Conservation (phyloP, 768 basidiomycete species). For the Chiua virens region DNA sequence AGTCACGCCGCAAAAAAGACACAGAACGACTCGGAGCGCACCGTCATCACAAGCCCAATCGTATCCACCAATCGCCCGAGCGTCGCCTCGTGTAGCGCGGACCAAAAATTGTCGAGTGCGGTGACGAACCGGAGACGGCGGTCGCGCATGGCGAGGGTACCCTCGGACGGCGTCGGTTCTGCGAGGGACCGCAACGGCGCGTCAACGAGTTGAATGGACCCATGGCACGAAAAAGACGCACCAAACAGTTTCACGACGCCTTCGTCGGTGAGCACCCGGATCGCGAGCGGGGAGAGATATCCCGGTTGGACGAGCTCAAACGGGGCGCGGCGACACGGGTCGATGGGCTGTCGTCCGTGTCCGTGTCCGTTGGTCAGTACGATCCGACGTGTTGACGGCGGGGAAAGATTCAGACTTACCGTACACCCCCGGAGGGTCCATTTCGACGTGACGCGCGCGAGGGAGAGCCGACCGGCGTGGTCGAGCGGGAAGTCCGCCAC, state of each 20-base stretch:
- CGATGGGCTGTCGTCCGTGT: conserved; percentile 23
- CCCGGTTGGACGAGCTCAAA: conserved; percentile 24
- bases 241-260: conserved; percentile 31
- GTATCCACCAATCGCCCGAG: conserved; percentile 24
- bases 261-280: conserved; percentile 26
- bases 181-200: too few species aligned
- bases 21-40: not conserved
- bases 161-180: conserved; percentile 31
- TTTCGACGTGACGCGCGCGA: conserved; percentile 15
- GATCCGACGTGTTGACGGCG: too few species aligned
- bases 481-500: conserved; percentile 29
- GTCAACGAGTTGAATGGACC: not conserved
- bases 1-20: not conserved
- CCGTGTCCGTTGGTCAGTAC: too few species aligned
- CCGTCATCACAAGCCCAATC: conserved; percentile 20
- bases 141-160: conserved; percentile 20
- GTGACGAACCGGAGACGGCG: conserved; percentile 26
- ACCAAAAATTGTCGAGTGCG: conserved; percentile 14
- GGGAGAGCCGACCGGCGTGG: conserved; percentile 16
- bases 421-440: conserved; percentile 27
- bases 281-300: conserved; percentile 27
- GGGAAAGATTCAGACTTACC: conserved; percentile 6
- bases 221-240: not conserved
- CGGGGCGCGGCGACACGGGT: conserved; percentile 16
- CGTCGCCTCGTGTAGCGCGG: conserved; percentile 21